A percentile compares a stretch with the other conserved stretches of the same genome.
These are phyloP conservation scores for Torulaspora gathmanii DNA, from an alignment of 805 yeast genomes.

Conservation along the genomic window DNA sequence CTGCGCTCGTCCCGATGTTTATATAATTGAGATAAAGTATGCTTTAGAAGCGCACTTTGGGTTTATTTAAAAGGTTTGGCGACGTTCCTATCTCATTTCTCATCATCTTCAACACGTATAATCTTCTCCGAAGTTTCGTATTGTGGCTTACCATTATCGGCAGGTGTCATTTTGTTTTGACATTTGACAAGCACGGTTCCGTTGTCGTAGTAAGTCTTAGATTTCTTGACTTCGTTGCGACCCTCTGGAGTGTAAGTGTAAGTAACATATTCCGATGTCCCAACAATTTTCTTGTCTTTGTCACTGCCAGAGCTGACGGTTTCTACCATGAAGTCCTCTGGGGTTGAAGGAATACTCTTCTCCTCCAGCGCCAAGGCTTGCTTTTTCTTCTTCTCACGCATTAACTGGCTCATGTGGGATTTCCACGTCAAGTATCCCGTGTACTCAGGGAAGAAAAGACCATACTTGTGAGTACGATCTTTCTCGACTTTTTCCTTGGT, in stretches of 20 bases:
- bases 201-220: slow-evolving; percentile 40
- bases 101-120: slow-evolving; percentile 16
- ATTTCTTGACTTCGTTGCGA: slow-evolving; percentile 40
- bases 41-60: not conserved
- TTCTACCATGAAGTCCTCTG: slow-evolving; percentile 29
- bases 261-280: slow-evolving; percentile 38
- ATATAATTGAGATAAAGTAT: not conserved
- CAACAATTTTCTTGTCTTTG: slow-evolving; percentile 32
- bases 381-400: slow-evolving; percentile 37
- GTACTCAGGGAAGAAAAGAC: slow-evolving; percentile 60
- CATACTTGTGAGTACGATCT: slow-evolving; percentile 43
- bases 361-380: not conserved
- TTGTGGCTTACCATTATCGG: slow-evolving; percentile 37
- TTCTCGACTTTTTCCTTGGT: slow-evolving; percentile 57
- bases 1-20: not conserved
- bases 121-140: slow-evolving; percentile 30
- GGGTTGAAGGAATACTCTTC: slow-evolving; percentile 15
- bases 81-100: slow-evolving; percentile 2
- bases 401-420: slow-evolving; percentile 46
- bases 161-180: slow-evolving; percentile 37
- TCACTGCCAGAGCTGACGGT: slow-evolving; percentile 5
- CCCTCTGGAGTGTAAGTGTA: slow-evolving; percentile 42
- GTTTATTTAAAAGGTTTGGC: not conserved
- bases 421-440: slow-evolving; percentile 67
- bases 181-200: slow-evolving; percentile 41